phyloP scores from a whole-genome alignment of 2,329 filamentous ascomycete species.

The Cryphonectria japonica region DNA sequence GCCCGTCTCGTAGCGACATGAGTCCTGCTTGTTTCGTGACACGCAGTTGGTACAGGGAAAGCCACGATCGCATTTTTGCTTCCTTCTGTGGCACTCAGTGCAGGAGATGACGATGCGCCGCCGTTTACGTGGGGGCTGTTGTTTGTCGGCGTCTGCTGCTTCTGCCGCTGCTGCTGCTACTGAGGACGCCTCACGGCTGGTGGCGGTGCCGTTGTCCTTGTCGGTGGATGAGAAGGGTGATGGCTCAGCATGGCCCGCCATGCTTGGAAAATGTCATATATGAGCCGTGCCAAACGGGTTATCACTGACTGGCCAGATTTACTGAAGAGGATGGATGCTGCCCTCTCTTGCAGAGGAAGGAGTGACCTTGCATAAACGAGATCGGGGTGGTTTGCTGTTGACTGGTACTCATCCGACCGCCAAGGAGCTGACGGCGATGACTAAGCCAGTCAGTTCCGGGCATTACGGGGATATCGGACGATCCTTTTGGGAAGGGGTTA shows the following conservation, averaged over 20 bases:
- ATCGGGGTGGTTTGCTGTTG: neutral
- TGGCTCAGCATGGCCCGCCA: constrained; percentile 15
- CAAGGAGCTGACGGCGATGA: neutral
- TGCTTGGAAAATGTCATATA: neutral
- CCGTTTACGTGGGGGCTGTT: constrained; percentile 57
- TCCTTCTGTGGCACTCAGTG: constrained; percentile 66
- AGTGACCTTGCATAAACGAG: neutral
- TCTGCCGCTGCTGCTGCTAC: neutral
- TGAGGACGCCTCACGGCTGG: neutral
- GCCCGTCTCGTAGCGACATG: constrained; percentile 61
- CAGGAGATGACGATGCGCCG: constrained; percentile 65
- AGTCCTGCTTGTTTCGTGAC: constrained; percentile 57
- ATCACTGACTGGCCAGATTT: neutral
- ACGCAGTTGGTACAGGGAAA: constrained; percentile 64
- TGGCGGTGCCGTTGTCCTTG: constrained; percentile 6
- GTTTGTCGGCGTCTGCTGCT: constrained; percentile 31
- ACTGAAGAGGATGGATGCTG: neutral
- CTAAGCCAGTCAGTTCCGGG: neutral
- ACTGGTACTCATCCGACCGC: neutral
- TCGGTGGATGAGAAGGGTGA: constrained; percentile 20
- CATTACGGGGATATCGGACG: constrained; percentile 5
- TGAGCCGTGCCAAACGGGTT: neutral
- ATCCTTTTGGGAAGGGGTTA: neutral
- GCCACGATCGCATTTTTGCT: constrained; percentile 66
- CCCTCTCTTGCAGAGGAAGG: neutral